Percentiles rank a stretch among this genome's conserved stretches.
Evolutionary conservation across 495 filamentous ascomycete species (phyloP).

Genomic region (Aspergillus biplanus): DNA sequence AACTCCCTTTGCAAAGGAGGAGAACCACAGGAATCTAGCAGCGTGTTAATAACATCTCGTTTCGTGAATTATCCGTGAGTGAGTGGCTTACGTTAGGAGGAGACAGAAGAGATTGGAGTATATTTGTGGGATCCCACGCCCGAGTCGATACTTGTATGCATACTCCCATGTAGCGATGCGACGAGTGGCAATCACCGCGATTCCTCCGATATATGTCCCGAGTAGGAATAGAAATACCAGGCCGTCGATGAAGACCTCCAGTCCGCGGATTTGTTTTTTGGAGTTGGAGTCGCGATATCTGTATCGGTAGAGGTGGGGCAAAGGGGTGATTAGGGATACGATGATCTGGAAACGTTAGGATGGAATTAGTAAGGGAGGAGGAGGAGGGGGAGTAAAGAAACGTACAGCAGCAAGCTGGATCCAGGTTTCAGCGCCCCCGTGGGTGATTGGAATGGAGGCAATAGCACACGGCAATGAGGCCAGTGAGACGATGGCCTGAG

Average conservation of each 20-base stretch:
- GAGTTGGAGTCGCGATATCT: neutral
- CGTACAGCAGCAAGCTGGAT: neutral
- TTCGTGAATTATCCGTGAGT: neutral
- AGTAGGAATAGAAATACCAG: neutral
- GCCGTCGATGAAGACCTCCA: neutral
- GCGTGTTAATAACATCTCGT: neutral
- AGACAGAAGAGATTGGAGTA: slow-evolving; percentile 3
- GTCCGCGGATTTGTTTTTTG: neutral
- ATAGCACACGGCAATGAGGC: neutral
- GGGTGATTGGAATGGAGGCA: neutral
- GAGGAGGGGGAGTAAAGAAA: neutral
- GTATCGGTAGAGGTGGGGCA: neutral
- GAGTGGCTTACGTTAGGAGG: neutral
- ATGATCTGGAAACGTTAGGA: neutral
- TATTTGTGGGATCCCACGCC: neutral
- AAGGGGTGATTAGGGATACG: neutral
- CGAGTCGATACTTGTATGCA: neutral
- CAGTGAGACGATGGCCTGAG: neutral
- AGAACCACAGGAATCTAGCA: neutral
- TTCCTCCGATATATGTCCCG: slow-evolving; percentile 5
- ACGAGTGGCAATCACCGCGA: neutral
- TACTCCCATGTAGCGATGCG: neutral
- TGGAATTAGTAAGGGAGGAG: too few relatives aligned
- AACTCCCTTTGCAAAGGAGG: neutral
- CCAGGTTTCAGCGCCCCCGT: neutral